Evolutionary conservation across 495 filamentous ascomycete genomes (phyloP).

Genomic region (Neurospora pannonica): DNA sequence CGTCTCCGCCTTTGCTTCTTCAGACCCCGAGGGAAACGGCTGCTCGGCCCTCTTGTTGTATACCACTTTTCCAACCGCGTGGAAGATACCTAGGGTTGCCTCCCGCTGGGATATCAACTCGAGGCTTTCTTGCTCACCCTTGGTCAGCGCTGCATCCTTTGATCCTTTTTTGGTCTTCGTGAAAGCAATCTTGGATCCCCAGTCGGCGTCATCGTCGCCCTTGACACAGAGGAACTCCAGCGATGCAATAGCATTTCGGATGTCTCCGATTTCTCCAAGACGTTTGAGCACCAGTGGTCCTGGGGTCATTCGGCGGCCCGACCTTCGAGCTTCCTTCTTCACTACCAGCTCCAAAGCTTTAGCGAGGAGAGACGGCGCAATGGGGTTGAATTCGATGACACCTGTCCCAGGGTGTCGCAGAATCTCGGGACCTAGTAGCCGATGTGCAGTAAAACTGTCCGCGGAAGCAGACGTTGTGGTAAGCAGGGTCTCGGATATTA

Average conservation of each 20-base stretch:
- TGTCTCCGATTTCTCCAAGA: constrained; percentile 76
- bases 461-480: constrained; percentile 64
- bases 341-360: constrained; percentile 75
- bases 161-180: constrained; percentile 50
- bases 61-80: constrained; percentile 88
- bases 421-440: constrained; percentile 77
- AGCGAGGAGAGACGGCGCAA: constrained; percentile 76
- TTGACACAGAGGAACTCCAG: constrained; percentile 85
- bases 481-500: constrained; percentile 80
- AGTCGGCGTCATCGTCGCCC: constrained; percentile 52
- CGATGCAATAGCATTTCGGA: constrained; percentile 80
- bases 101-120: constrained; percentile 74
- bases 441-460: constrained; percentile 84
- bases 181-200: constrained; percentile 58
- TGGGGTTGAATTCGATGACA: constrained; percentile 81
- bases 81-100: constrained; percentile 82
- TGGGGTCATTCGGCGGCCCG: constrained; percentile 55
- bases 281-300: constrained; percentile 62
- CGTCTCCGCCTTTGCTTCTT: constrained; percentile 30
- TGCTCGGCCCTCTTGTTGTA: constrained; percentile 74
- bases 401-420: constrained; percentile 64
- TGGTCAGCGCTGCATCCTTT: constrained; percentile 49
- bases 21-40: constrained; percentile 17
- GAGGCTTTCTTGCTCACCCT: constrained; percentile 62
- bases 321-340: constrained; percentile 66